Percentiles rank a stretch among this genome's conserved stretches.
Evolutionary conservation across 257 asterid genomes (phyloP).

Genomic region (Solanum pimpinellifolium): DNA sequence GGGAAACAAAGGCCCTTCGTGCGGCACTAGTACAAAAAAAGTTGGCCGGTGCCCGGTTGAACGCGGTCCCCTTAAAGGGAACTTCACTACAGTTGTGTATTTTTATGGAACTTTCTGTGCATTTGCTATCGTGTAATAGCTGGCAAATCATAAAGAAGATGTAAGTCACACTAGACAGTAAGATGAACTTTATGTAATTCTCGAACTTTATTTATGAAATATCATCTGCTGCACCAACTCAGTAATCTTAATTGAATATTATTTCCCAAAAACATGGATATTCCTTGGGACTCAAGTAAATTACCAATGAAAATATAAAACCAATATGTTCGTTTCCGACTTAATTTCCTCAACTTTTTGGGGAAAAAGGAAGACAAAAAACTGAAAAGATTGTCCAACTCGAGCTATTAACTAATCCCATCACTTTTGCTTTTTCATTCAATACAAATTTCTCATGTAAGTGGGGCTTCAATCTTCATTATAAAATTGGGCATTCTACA

Average conservation of each 20-base stretch:
- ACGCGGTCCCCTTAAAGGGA: not conserved
- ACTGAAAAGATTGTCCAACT: not conserved
- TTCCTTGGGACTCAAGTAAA: not conserved
- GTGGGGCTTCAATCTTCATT: not conserved
- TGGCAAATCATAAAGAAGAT: fast-evolving
- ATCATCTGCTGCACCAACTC: not conserved
- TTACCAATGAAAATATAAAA: not conserved
- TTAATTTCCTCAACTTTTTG: not conserved
- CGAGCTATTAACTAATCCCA: not conserved
- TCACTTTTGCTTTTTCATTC: not conserved
- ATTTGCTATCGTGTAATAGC: not conserved
- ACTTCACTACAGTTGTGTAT: not conserved
- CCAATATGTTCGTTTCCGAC: not conserved
- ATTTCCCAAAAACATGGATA: not conserved
- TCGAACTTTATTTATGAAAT: fast-evolving
- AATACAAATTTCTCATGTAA: not conserved
- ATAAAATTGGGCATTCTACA: not conserved
- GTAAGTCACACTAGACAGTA: not conserved
- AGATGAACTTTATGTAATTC: no score
- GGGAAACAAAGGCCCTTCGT: not conserved
- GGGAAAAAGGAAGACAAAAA: not conserved
- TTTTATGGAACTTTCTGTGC: not conserved
- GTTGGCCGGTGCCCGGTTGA: not conserved
- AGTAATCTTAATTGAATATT: not conserved
- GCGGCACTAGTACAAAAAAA: not conserved